These are phyloP conservation scores for Mycena sanguinolenta DNA, from an alignment of 768 basidiomycete species.

Conservation along the genomic window DNA sequence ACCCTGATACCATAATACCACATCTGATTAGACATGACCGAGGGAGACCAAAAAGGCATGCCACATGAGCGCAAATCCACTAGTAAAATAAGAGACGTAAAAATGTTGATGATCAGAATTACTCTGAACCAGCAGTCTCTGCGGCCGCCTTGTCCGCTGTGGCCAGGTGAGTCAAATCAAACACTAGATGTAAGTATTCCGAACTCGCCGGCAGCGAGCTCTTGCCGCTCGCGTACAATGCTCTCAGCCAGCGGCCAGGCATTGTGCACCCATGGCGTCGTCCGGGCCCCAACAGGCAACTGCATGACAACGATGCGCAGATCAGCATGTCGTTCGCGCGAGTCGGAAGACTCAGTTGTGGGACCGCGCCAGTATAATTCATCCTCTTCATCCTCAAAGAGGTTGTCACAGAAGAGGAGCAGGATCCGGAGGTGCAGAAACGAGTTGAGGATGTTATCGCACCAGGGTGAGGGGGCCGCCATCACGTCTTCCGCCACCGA, in stretches of 20 bases:
- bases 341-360: not conserved
- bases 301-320: conserved; percentile 30
- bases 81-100: no score
- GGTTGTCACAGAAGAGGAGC: conserved; percentile 18
- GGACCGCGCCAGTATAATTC: no score
- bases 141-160: not conserved
- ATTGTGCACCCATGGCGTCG: conserved; percentile 30
- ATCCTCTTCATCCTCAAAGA: conserved; percentile 15
- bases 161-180: not conserved
- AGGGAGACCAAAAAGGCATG: no score
- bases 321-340: conserved; percentile 11
- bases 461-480: not conserved
- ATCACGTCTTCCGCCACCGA: not conserved
- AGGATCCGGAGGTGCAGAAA: conserved; percentile 26
- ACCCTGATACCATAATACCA: no score
- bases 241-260: conserved; percentile 30
- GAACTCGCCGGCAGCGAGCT: conserved; percentile 15
- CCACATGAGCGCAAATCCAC: no score
- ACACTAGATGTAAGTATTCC: not conserved
- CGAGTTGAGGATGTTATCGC: conserved; percentile 5
- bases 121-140: not conserved
- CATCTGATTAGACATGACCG: no score
- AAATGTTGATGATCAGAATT: no score
- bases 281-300: conserved; percentile 12
- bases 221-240: conserved; percentile 24